A percentile compares a stretch with the other conserved stretches of the same genome.
phyloP scores from a whole-genome alignment of 2,329 filamentous ascomycete species.

The Juglanconis oblonga region DNA sequence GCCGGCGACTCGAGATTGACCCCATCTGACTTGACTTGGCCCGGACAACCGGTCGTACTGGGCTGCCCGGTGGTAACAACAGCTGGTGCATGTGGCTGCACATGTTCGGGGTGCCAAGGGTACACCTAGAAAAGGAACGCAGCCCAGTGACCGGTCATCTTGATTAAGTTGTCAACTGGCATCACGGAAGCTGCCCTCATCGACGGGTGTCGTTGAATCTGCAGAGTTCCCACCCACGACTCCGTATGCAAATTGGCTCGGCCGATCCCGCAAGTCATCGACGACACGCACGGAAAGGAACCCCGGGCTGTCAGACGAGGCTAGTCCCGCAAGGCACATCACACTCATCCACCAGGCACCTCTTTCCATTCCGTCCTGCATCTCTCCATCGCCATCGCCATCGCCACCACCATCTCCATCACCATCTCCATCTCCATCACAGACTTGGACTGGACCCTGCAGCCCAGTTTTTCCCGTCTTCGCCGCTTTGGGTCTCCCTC shows the following conservation, averaged over 20 bases:
- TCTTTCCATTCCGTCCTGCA: neutral
- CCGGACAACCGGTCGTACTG: neutral
- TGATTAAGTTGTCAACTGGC: neutral
- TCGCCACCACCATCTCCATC: neutral
- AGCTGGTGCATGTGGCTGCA: neutral
- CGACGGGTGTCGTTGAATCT: neutral
- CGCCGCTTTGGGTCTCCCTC: neutral
- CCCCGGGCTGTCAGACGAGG: conserved; percentile 8
- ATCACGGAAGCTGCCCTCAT: neutral
- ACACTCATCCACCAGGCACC: neutral
- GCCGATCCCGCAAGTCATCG: conserved; percentile 13
- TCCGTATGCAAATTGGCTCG: conserved; percentile 12
- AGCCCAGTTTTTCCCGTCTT: neutral
- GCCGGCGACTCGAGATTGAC: neutral
- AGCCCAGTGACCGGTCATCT: neutral
- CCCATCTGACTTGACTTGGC: conserved; percentile 2
- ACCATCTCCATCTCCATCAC: neutral
- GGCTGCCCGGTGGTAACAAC: neutral
- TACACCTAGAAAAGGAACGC: no score
- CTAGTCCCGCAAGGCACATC: conserved; percentile 12
- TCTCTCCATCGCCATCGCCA: neutral
- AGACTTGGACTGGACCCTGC: neutral
- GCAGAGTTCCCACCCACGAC: neutral
- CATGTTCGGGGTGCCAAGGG: neutral
- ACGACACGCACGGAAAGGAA: neutral